Evolutionary conservation across 2,329 filamentous ascomycete species (phyloP).

Genomic region (Colletotrichum higginsianum): DNA sequence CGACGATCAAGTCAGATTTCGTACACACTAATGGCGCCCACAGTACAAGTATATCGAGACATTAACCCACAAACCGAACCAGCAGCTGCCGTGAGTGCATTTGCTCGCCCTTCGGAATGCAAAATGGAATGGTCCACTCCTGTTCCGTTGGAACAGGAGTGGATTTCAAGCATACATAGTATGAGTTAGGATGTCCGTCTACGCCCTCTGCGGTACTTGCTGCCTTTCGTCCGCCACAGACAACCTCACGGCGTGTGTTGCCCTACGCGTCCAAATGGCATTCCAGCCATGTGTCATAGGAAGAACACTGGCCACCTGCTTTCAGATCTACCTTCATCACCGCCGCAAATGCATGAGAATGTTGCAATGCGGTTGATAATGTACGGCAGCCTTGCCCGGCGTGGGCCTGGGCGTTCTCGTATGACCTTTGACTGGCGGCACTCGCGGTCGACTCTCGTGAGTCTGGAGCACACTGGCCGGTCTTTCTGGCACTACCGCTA

Average conservation of each 20-base stretch:
- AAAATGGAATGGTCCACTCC: not conserved
- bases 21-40: not conserved
- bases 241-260: not conserved
- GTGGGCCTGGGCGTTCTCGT: not conserved
- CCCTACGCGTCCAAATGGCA: not conserved
- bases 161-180: not conserved
- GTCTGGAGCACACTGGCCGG: slow-evolving; percentile 35
- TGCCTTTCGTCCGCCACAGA: not conserved
- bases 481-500: slow-evolving; percentile 34
- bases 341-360: not conserved
- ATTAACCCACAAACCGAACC: not conserved
- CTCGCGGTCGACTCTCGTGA: slow-evolving; percentile 2
- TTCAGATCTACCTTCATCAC: not conserved
- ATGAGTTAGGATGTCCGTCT: not conserved
- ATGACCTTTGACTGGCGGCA: slow-evolving; percentile 7
- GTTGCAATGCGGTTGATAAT: not conserved
- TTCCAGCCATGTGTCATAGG: not conserved
- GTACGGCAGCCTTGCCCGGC: not conserved
- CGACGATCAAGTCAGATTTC: not conserved
- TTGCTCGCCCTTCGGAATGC: not conserved
- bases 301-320: not conserved
- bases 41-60: not conserved
- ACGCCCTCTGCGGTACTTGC: not conserved
- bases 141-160: not conserved
- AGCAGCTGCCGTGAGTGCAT: not conserved